A percentile compares a stretch with the other conserved stretches of the same genome.
phyloP scores from a whole-genome alignment of 1,284 basidiomycete species.

The Wallemia ichthyophaga region DNA sequence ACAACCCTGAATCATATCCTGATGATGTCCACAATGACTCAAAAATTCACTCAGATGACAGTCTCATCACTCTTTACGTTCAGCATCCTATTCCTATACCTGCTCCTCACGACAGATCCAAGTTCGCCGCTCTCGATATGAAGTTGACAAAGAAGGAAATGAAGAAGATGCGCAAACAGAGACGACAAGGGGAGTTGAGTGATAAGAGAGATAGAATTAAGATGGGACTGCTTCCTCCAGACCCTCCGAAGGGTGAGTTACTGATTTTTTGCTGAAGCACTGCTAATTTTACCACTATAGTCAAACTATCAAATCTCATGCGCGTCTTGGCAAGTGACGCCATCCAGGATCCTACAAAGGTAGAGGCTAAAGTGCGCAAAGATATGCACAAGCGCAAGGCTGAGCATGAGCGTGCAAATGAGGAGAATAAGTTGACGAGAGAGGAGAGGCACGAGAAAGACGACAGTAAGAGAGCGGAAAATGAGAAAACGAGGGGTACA shows the following conservation, averaged over 20 bases:
- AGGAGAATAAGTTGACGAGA: conserved; percentile 61
- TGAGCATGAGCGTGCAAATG: conserved; percentile 68
- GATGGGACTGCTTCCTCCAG: conserved; percentile 85
- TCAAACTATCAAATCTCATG: conserved; percentile 87
- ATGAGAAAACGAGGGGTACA: conserved; percentile 54
- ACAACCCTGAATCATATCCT: conserved; percentile 32
- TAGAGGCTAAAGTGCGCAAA: conserved; percentile 72
- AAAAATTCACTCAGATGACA: conserved; percentile 32
- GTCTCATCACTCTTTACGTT: conserved; percentile 64
- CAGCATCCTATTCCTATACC: conserved; percentile 95
- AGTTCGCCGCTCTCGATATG: conserved; percentile 40
- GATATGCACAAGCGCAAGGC: conserved; percentile 75
- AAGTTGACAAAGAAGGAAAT: conserved; percentile 83
- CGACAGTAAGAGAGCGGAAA: conserved; percentile 48
- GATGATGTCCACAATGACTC: conserved; percentile 24
- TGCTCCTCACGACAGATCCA: conserved; percentile 56
- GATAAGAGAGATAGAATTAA: conserved; percentile 83
- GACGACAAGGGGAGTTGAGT: conserved; percentile 60
- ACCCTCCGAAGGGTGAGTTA: conserved; percentile 62
- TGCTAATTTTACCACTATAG: conserved; percentile 18
- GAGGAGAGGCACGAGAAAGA: conserved; percentile 65
- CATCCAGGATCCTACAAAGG: conserved; percentile 83
- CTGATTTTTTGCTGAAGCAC: too few species aligned
- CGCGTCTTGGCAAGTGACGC: conserved; percentile 89
- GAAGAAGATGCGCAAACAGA: conserved; percentile 83